Conservation (phyloP, 257 asterid genomes). For the Solanum commersonii region DNA sequence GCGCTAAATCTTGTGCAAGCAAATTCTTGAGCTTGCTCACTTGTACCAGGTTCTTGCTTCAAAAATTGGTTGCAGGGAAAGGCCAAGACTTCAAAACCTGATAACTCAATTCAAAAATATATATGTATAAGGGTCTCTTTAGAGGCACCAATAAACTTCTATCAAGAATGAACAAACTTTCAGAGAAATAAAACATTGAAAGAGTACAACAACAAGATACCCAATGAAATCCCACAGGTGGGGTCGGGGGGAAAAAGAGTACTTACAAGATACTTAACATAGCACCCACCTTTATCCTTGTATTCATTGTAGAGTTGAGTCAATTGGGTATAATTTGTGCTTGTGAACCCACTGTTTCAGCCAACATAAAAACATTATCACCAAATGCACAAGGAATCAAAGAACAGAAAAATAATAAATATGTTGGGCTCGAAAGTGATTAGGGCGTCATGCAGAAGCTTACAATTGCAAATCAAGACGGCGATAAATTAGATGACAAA, state of each 20-base stretch:
- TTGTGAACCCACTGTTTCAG: slow-evolving; percentile 65
- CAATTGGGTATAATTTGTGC: slow-evolving; percentile 62
- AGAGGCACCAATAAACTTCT: neutral
- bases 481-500: neutral
- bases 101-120: slow-evolving; percentile 2
- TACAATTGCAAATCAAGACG: neutral
- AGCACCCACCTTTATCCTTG: slow-evolving; percentile 60
- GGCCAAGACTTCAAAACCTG: slow-evolving; percentile 83
- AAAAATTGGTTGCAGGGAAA: slow-evolving; percentile 93
- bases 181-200: neutral
- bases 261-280: neutral
- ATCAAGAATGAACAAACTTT: neutral
- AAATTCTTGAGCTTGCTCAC: slow-evolving; percentile 56
- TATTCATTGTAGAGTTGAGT: slow-evolving; percentile 50
- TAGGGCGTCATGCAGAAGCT: neutral
- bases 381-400: neutral
- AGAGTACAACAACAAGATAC: neutral
- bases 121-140: neutral
- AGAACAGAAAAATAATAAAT: neutral
- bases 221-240: neutral
- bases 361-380: slow-evolving; percentile 1
- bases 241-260: neutral
- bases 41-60: slow-evolving; percentile 82
- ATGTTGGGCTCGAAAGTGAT: neutral
- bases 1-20: slow-evolving; percentile 88